A percentile compares a stretch with the other conserved stretches of the same genome.
phyloP scores from a whole-genome alignment of 352 stramenopile genomes.

The Phytophthora macrochlamydospora region DNA sequence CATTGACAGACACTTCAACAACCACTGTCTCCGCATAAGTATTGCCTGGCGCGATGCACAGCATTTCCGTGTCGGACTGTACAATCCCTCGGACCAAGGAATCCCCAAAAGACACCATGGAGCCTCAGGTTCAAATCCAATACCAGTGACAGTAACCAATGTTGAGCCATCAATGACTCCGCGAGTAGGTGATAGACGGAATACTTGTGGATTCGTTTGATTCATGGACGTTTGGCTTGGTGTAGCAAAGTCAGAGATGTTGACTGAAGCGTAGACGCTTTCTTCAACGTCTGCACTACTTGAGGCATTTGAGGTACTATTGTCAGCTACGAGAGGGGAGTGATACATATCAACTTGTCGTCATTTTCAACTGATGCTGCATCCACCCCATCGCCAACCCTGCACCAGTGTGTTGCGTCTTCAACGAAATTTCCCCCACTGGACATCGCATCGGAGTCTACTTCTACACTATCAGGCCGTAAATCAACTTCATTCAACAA shows the following conservation, averaged over 20 bases:
- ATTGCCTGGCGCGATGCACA: conserved; percentile 47
- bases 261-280: conserved; percentile 28
- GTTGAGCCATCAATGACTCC: conserved; percentile 64
- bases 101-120: conserved; percentile 59
- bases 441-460: no score
- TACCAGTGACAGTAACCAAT: conserved; percentile 50
- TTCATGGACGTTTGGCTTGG: conserved; percentile 62
- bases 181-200: conserved; percentile 46
- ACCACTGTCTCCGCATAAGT: conserved; percentile 35
- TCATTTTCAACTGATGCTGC: no score
- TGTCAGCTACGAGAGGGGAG: conserved; percentile 7
- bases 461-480: no score
- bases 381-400: no score
- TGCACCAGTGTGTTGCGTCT: no score
- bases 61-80: conserved; percentile 39
- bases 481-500: conserved; percentile 79
- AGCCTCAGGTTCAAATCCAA: conserved; percentile 34
- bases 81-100: conserved; percentile 43
- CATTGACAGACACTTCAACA: conserved; percentile 86
- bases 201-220: conserved; percentile 39
- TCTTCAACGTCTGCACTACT: no score
- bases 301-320: no score
- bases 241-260: conserved; percentile 71
- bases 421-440: no score
- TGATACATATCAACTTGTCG: conserved; percentile 40